Percentiles rank a stretch among this genome's conserved stretches.
These are phyloP conservation scores for Brassica carinata DNA, from an alignment of 345 rosid genomes.

Conservation along the genomic window DNA sequence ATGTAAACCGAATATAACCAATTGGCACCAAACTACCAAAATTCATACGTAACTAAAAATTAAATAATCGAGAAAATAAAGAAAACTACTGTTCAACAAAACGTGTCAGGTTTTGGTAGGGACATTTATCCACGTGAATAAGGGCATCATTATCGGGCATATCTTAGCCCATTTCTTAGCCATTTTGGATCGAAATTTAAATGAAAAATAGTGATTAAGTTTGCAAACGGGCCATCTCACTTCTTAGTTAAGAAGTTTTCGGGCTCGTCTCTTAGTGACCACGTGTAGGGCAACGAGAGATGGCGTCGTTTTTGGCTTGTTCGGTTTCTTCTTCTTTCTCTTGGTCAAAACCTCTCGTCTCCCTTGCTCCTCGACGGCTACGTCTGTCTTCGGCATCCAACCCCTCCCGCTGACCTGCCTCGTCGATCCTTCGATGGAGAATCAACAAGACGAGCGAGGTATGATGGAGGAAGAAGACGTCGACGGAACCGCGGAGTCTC, in stretches of 20 bases:
- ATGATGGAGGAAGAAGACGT: constrained; percentile 60
- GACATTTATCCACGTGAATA: constrained; percentile 9
- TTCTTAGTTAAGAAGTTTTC: too few relatives aligned
- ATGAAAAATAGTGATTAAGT: too few relatives aligned
- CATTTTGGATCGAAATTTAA: too few relatives aligned
- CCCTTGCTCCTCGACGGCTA: too few relatives aligned
- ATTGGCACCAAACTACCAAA: neutral
- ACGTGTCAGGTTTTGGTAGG: constrained; percentile 40
- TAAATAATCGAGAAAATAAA: neutral
- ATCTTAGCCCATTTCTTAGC: too few relatives aligned
- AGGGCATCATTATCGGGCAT: too few relatives aligned
- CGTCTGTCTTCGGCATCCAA: constrained; percentile 53
- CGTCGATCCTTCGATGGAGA: constrained; percentile 53
- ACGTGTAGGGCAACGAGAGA: too few relatives aligned
- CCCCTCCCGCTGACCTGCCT: constrained; percentile 73
- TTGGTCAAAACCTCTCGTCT: too few relatives aligned
- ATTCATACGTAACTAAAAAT: neutral
- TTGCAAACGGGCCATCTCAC: too few relatives aligned
- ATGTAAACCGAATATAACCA: constrained; percentile 1
- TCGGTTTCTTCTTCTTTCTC: too few relatives aligned
- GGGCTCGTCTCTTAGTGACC: too few relatives aligned
- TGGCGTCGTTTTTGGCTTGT: too few relatives aligned
- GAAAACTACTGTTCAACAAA: constrained; percentile 32
- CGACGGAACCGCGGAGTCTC: constrained; percentile 6
- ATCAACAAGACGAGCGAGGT: constrained; percentile 56